Conservation (phyloP, 2,329 filamentous ascomycete genomes). For the Diaporthe capsici region DNA sequence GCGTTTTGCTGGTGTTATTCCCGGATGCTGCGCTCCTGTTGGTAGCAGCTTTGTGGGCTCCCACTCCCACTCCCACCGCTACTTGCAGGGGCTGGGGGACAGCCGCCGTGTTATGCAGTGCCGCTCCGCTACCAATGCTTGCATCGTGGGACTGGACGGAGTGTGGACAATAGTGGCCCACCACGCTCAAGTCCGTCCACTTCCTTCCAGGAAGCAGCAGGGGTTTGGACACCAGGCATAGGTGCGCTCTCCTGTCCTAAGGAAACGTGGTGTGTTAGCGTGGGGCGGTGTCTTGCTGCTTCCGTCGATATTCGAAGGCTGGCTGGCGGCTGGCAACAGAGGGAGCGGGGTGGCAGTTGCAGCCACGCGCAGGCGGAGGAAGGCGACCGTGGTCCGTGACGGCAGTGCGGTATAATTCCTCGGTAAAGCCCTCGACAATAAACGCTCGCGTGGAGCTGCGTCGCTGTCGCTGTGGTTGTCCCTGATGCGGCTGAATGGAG, state of each 20-base stretch:
- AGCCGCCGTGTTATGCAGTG: conserved; percentile 18
- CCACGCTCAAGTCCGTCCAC: conserved; percentile 12
- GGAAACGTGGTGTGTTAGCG: not conserved
- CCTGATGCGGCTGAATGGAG: conserved; percentile 34
- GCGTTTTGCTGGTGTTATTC: conserved; percentile 29
- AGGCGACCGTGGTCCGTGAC: not conserved
- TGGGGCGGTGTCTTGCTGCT: conserved; percentile 1
- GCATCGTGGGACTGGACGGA: conserved; percentile 8
- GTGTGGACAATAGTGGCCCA: not conserved
- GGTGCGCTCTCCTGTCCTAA: not conserved
- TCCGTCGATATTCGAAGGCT: conserved; percentile 1
- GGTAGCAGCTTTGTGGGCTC: conserved; percentile 1
- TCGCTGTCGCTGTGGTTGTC: conserved; percentile 12
- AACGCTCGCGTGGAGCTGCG: not conserved
- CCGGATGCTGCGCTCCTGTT: conserved; percentile 23
- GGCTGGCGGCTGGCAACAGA: not conserved
- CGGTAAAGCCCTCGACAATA: conserved; percentile 2
- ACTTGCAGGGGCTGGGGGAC: conserved; percentile 19
- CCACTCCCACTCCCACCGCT: conserved; percentile 27
- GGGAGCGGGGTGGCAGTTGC: not conserved
- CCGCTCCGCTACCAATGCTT: conserved; percentile 13
- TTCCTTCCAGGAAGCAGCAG: not conserved
- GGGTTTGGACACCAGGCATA: not conserved
- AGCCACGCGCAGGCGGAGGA: not conserved
- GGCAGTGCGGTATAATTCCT: conserved; percentile 14